phyloP scores from a whole-genome alignment of 2,329 filamentous ascomycete species.

The Shiraia bambusicola region DNA sequence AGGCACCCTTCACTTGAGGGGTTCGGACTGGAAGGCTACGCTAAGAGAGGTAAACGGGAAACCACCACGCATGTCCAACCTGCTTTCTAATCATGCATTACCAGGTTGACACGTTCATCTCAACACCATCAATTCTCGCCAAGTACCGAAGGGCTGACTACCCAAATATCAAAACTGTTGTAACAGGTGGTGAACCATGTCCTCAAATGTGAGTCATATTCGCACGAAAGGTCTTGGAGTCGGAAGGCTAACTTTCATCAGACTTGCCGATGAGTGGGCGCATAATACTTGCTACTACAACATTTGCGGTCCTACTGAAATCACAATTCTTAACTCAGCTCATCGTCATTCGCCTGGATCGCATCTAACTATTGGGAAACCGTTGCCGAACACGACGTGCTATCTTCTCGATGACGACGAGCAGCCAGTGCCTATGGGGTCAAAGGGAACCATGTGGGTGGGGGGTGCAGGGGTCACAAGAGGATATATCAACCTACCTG shows the following conservation, averaged over 20 bases:
- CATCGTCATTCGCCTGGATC: conserved; percentile 52
- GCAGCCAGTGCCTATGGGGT: conserved; percentile 51
- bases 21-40: conserved; percentile 52
- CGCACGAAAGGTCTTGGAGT: neutral
- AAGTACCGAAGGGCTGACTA: conserved; percentile 52
- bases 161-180: conserved; percentile 56
- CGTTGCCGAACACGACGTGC: conserved; percentile 59
- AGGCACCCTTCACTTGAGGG: conserved; percentile 57
- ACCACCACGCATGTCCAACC: neutral
- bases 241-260: conserved; percentile 11
- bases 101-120: conserved; percentile 57
- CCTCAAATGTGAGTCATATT: conserved; percentile 43
- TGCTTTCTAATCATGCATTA: neutral
- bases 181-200: conserved; percentile 59
- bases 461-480: conserved; percentile 58
- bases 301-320: conserved; percentile 62
- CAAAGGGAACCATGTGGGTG: conserved; percentile 59
- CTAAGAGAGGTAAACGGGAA: conserved; percentile 47
- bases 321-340: conserved; percentile 62
- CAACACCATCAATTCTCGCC: conserved; percentile 57
- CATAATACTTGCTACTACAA: conserved; percentile 48
- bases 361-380: conserved; percentile 56
- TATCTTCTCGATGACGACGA: conserved; percentile 56
- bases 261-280: conserved; percentile 60
- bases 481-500: conserved; percentile 58